Percentiles rank a stretch among this genome's conserved stretches.
Evolutionary conservation across 2,329 filamentous ascomycete genomes (phyloP).

Genomic region (Teratosphaeria zuluensis): DNA sequence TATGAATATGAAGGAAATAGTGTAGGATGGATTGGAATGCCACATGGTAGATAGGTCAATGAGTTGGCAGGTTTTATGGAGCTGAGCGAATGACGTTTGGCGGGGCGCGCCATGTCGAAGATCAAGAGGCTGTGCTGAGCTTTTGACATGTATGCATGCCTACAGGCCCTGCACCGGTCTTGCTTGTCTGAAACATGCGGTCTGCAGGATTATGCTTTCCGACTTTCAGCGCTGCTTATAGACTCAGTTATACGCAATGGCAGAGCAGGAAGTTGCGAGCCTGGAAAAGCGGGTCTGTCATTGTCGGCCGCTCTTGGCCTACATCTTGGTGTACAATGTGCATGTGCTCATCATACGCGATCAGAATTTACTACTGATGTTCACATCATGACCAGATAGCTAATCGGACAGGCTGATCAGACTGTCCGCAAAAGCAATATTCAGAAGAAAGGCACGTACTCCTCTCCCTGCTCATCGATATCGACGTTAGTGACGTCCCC

Average conservation of each 20-base stretch:
- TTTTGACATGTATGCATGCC: background rate
- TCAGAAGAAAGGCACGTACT: background rate
- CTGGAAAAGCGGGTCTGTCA: background rate
- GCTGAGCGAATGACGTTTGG: background rate
- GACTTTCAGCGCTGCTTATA: background rate
- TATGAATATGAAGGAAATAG: constrained; percentile 9
- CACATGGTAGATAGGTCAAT: background rate
- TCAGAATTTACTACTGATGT: background rate
- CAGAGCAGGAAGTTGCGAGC: background rate
- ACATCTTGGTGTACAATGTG: background rate
- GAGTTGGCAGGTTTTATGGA: background rate
- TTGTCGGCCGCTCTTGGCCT: background rate
- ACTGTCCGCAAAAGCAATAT: background rate
- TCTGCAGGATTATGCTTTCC: background rate
- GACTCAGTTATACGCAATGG: background rate
- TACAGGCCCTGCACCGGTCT: background rate
- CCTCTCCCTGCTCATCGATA: background rate
- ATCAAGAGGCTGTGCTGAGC: background rate
- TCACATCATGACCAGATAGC: background rate
- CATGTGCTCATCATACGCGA: background rate
- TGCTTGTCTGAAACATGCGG: background rate
- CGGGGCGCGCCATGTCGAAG: background rate
- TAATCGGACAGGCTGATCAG: background rate
- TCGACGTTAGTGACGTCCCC: background rate
- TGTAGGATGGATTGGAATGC: background rate